Conservation (phyloP, 164 flowering plant species). For the Magnolia sinica region DNA sequence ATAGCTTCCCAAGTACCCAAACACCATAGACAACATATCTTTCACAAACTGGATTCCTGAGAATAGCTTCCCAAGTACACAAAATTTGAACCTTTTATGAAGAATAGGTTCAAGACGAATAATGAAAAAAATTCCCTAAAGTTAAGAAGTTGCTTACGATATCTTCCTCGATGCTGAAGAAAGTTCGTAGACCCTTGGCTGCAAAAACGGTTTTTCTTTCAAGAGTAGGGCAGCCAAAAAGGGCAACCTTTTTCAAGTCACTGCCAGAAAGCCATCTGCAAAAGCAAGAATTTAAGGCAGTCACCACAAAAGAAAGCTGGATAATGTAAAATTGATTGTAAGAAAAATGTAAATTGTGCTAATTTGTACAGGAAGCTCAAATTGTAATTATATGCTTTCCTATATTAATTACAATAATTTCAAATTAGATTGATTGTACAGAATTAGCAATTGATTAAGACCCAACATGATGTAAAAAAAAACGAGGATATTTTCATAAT, state of each 20-base stretch:
- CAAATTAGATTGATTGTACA: no score
- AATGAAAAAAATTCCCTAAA: not conserved
- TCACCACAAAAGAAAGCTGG: not conserved
- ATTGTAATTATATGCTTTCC: not conserved
- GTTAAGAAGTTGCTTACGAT: conserved; percentile 37
- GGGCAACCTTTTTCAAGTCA: conserved; percentile 61
- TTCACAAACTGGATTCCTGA: no score
- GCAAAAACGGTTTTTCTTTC: conserved; percentile 43
- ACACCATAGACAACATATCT: no score
- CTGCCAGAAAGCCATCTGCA: conserved; percentile 75
- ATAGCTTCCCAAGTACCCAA: no score
- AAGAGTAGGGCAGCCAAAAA: conserved; percentile 78
- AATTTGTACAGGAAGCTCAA: not conserved
- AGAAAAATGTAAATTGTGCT: not conserved
- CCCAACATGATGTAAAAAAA: no score
- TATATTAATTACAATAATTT: no score
- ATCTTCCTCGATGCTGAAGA: conserved; percentile 60
- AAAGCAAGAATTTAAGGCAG: not conserved
- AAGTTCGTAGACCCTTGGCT: conserved; percentile 65
- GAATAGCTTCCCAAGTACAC: no score
- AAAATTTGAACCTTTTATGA: not conserved
- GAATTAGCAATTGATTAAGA: no score
- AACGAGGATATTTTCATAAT: no score
- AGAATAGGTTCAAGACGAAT: not conserved
- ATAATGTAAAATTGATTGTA: not conserved